Evolutionary conservation across 371 early-diverging fungal genomes (phyloP).

Genomic region (Mucor lusitanicus): DNA sequence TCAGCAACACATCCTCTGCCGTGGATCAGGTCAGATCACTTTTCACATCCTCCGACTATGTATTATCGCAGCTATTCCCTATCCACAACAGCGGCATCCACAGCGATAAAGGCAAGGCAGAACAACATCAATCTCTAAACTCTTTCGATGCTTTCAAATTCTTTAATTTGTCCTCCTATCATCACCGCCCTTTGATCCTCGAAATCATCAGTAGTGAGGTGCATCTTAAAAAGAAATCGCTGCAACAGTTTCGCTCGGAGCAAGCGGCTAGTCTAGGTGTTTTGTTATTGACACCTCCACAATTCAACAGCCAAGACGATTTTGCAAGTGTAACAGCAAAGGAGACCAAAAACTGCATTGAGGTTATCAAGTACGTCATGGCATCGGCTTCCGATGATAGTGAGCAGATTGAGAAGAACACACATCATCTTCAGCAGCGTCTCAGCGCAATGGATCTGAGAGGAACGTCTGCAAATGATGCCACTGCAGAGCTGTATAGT

Average conservation of each 20-base stretch:
- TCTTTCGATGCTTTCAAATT: constrained; percentile 6
- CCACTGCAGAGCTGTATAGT: constrained; percentile 4
- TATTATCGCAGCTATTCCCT: constrained; percentile 41
- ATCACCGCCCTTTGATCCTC: constrained; percentile 46
- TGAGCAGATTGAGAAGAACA: background rate
- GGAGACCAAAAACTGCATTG: constrained; percentile 13
- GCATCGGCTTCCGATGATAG: background rate
- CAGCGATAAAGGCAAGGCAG: background rate
- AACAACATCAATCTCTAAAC: background rate
- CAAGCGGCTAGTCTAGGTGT: constrained; percentile 70
- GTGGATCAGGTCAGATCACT: constrained; percentile 21
- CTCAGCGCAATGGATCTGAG: background rate
- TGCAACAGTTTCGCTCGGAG: constrained; percentile 55
- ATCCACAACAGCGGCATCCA: constrained; percentile 3
- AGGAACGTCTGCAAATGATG: background rate
- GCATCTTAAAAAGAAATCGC: constrained; percentile 48
- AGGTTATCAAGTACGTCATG: constrained; percentile 16
- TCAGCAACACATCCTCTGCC: background rate
- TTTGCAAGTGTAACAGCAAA: background rate
- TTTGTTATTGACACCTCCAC: constrained; percentile 39
- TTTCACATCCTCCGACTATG: constrained; percentile 27
- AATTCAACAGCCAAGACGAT: constrained; percentile 10
- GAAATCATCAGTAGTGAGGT: constrained; percentile 66
- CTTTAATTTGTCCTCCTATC: constrained; percentile 11
- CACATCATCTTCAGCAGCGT: constrained; percentile 21